Evolutionary conservation across 139 green algal genomes (phyloP), one percentile per base, ranked within the genome.

Genomic region (Pleodorina starrii): DNA sequence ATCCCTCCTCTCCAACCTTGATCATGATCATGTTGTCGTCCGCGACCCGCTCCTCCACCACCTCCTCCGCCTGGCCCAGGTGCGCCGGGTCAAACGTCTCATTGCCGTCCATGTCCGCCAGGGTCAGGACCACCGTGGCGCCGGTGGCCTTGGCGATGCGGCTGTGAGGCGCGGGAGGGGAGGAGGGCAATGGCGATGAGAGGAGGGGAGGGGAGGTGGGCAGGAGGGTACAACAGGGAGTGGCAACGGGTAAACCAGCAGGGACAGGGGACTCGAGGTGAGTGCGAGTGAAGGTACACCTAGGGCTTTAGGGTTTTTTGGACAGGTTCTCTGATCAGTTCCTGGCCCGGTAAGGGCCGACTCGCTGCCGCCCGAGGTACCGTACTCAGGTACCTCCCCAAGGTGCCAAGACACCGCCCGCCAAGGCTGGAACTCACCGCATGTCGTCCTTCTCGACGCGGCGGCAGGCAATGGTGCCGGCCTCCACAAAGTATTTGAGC

Each of bases 401-500:
- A n/a, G n/a, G n/a, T n/a, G n/a, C n/a, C n/a, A n/a, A n/a, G n/a
- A n/a, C n/a, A n/a, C n/a, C n/a, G n/a, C n/a, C n/a, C n/a, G n/a
- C n/a, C n/a, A n/a, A n/a, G n/a, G n/a, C n/a, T n/a, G n/a, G 2
- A 1, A 83, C 92, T 84, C 91, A 97, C 96, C 94, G 94, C 63
- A 99, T 88, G 92, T 99, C 98, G 43, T 99, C 97, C 91, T 99
- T 99, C 51, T 96, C 95, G 38, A 99, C 98, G 14, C 98, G 89
- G 17, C 98, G 92, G 78, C 94, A 97, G 40, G 96, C 98, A 63
- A 99, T 98, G 36, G 93, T 95, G 17, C 97, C 97, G 25, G 97
- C 97, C 94, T 99, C 98, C 74, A 99, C 98, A 94, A 99, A 99
- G 93, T 99, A 99, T 91, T 99, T 99, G 79, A 99, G 95, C 17